These are phyloP conservation scores for Orbilia brochopaga DNA, from an alignment of 2,329 filamentous ascomycete genomes.

Conservation along the genomic window DNA sequence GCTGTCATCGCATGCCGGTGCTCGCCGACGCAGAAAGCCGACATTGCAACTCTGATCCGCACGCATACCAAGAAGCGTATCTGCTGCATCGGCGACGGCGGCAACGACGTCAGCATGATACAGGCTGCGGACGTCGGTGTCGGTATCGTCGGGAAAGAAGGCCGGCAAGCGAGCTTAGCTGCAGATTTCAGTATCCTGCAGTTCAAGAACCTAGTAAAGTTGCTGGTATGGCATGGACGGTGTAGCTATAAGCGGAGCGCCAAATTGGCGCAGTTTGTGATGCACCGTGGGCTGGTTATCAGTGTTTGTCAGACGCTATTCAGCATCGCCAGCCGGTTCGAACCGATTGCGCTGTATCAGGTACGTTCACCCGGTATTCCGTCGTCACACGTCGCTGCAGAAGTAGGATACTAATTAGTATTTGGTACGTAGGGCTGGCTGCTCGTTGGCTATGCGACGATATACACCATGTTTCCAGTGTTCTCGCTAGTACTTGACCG, in stretches of 20 bases:
- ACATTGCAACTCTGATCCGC: conserved; percentile 88
- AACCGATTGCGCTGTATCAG: conserved; percentile 91
- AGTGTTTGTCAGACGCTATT: conserved; percentile 96
- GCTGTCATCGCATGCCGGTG: conserved; percentile 95
- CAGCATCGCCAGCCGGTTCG: conserved; percentile 88
- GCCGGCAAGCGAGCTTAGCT: conserved; percentile 88
- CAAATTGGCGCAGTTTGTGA: conserved; percentile 96
- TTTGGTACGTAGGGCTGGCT: conserved; percentile 74
- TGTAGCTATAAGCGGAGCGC: conserved; percentile 96
- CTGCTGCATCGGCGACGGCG: conserved; percentile 96
- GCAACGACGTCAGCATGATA: conserved; percentile 99
- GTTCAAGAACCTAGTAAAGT: conserved; percentile 91
- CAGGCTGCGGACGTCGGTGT: conserved; percentile 97
- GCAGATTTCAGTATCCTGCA: conserved; percentile 97
- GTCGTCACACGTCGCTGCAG: no score
- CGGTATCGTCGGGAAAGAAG: conserved; percentile 97
- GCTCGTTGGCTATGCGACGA: conserved; percentile 91
- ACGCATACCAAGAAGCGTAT: conserved; percentile 91
- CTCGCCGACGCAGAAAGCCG: conserved; percentile 95
- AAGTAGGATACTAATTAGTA: no score
- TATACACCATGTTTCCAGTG: conserved; percentile 93
- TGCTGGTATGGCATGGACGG: conserved; percentile 97
- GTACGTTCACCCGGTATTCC: conserved; percentile 17
- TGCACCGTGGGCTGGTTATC: conserved; percentile 94
- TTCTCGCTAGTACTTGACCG: conserved; percentile 92